Conservation (phyloP, 2,329 filamentous ascomycete genomes). For the Mycogone perniciosa region DNA sequence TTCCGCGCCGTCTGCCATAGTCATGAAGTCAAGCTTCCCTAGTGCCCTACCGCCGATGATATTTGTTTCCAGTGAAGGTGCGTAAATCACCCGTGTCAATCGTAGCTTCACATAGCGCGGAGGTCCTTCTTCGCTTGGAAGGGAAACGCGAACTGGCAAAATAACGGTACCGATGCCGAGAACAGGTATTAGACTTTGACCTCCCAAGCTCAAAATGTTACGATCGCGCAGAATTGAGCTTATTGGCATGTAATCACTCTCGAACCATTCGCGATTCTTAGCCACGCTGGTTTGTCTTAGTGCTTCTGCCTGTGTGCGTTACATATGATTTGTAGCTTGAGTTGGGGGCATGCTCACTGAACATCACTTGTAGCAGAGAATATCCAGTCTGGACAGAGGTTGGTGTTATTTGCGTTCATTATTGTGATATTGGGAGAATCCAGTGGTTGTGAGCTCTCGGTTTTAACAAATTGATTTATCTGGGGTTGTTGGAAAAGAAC, state of each 20-base stretch:
- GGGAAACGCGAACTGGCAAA: not conserved
- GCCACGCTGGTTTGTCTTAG: not conserved
- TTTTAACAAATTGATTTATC: no score
- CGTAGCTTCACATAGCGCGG: not conserved
- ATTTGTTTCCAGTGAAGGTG: not conserved
- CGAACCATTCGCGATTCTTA: not conserved
- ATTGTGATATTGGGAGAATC: no score
- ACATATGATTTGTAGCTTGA: no score
- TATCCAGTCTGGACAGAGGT: not conserved
- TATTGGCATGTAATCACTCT: not conserved
- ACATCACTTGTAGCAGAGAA: no score
- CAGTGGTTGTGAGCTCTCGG: no score
- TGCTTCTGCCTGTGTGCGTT: not conserved
- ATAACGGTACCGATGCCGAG: not conserved
- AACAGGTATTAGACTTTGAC: not conserved
- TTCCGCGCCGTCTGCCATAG: not conserved
- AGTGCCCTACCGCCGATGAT: not conserved
- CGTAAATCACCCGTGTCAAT: not conserved
- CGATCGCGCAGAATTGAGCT: not conserved
- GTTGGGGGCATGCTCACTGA: no score
- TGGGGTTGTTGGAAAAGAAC: no score
- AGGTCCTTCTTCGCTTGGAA: not conserved
- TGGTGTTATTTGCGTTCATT: not conserved
- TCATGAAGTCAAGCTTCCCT: not conserved
- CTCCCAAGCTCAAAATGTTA: not conserved